Conservation (phyloP, 2,329 filamentous ascomycete genomes). For the Emergomyces orientalis region DNA sequence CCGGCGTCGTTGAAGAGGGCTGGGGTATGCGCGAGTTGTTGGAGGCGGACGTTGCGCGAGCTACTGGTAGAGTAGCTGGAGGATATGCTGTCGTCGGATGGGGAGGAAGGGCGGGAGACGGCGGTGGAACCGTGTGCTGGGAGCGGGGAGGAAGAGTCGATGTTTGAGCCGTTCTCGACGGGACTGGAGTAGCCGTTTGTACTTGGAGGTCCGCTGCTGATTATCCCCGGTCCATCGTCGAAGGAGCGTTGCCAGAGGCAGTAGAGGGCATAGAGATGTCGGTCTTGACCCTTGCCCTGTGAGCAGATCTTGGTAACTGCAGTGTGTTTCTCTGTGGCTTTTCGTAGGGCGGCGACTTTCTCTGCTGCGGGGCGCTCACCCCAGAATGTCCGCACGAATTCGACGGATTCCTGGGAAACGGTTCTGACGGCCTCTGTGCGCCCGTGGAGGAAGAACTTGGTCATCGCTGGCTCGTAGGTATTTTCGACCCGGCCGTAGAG, state of each 20-base stretch:
- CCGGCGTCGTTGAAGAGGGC: conserved; percentile 76
- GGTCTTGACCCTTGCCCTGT: conserved; percentile 82
- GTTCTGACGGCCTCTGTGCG: conserved; percentile 88
- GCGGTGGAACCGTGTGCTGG: neutral
- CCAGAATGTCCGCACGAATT: conserved; percentile 93
- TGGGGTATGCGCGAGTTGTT: conserved; percentile 43
- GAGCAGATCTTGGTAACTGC: conserved; percentile 72
- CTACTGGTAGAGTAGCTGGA: conserved; percentile 42
- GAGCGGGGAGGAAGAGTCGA: conserved; percentile 21
- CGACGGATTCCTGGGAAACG: conserved; percentile 71
- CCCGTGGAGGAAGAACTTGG: conserved; percentile 84
- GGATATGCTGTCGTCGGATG: conserved; percentile 35
- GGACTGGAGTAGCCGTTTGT: conserved; percentile 59
- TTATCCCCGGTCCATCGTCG: conserved; percentile 56
- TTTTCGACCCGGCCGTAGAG: conserved; percentile 89
- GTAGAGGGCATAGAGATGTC: conserved; percentile 88
- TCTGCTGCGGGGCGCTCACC: conserved; percentile 71
- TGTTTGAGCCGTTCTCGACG: conserved; percentile 23
- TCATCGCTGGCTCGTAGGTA: conserved; percentile 98
- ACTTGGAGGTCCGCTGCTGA: conserved; percentile 38
- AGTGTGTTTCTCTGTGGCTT: conserved; percentile 75
- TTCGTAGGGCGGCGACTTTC: conserved; percentile 77
- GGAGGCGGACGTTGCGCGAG: conserved; percentile 39
- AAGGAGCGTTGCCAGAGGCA: conserved; percentile 88
- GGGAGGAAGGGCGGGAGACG: conserved; percentile 25